Base-by-base conservation (phyloP, 2,329 filamentous ascomycete genomes). In the Amauroascus niger region DNA sequence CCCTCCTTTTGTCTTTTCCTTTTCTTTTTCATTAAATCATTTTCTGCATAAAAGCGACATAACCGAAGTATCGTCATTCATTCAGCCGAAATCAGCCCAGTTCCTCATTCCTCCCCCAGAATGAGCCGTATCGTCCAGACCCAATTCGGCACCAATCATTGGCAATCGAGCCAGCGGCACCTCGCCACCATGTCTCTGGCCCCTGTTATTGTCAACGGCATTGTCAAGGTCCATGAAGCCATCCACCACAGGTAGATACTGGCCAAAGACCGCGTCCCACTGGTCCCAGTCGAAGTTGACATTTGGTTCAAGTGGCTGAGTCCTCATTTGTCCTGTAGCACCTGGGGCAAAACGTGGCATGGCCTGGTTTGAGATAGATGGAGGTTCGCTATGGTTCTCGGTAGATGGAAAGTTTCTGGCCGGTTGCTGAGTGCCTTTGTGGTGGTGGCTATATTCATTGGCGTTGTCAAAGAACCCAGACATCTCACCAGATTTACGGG, bases 271-370 rank as follows among this genome's bases (percentile, higher is more conserved):
- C 6, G 72, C 69, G 50, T 75, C 73, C 73, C 73, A 75, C 58
- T 73, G 67, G 51, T 74, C 73, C 73, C 73, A 75, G 60, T 75
- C 72, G 58, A 75, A 75, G 52, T 72, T 69, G 18, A 72, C 51
- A 44, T 71, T 72, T 7, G 69, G 66, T 24, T 57, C 55, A 26
- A 49, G 32, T 3, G 40, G 20, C 26, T 46, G 43, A n/a, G 37
- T 37, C 7, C 39, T 45, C 6, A 16, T 30, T 18, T 70, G 69
- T 7, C 70, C 60, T 64, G 70, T 66, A 1, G 65, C 30, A 20
- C 35, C 39, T 24, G 69, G 1, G 9, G n/a, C 18, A 18, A 51
- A 51, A 9, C 24, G 40, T 18, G 11, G 2, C 6, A 43, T 44
- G 67, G 65, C 0, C 65, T 68, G 11, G 67, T 70, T 24, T 65